Conservation (phyloP, 2,329 filamentous ascomycete species). For the Sclerotinia glacialis region DNA sequence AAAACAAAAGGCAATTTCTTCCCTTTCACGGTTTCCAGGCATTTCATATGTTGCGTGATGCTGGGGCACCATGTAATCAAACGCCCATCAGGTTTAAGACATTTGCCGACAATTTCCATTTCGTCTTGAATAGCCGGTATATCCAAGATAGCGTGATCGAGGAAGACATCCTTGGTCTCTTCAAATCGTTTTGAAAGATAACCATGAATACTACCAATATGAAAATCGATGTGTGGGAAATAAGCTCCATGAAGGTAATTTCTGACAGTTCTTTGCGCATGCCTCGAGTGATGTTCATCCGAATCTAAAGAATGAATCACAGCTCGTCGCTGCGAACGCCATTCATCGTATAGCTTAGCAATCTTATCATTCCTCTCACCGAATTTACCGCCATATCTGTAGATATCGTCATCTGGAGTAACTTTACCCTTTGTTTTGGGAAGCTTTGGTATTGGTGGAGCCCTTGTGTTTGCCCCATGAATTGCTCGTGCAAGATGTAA, state of each 20-base stretch:
- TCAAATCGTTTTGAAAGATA: slow-evolving; percentile 58
- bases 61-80: slow-evolving; percentile 73
- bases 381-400: neutral
- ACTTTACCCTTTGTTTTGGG: neutral
- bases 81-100: slow-evolving; percentile 61
- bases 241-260: slow-evolving; percentile 71
- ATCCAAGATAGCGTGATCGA: slow-evolving; percentile 71
- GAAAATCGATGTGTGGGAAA: slow-evolving; percentile 67
- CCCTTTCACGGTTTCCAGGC: slow-evolving; percentile 53
- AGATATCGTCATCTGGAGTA: slow-evolving; percentile 6
- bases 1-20: slow-evolving; percentile 53
- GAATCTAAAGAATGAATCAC: slow-evolving; percentile 74
- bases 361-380: neutral
- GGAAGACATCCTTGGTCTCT: slow-evolving; percentile 54
- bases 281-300: slow-evolving; percentile 57
- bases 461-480: slow-evolving; percentile 65
- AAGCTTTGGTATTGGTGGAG: slow-evolving; percentile 42
- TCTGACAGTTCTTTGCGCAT: slow-evolving; percentile 62
- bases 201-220: slow-evolving; percentile 62
- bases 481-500: slow-evolving; percentile 73
- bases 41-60: slow-evolving; percentile 72
- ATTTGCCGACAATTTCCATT: slow-evolving; percentile 50
- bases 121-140: slow-evolving; percentile 60
- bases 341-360: slow-evolving; percentile 27
- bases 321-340: slow-evolving; percentile 52